phyloP scores from a whole-genome alignment of 306 rosid genomes.

The Cicer chorassanicum region DNA sequence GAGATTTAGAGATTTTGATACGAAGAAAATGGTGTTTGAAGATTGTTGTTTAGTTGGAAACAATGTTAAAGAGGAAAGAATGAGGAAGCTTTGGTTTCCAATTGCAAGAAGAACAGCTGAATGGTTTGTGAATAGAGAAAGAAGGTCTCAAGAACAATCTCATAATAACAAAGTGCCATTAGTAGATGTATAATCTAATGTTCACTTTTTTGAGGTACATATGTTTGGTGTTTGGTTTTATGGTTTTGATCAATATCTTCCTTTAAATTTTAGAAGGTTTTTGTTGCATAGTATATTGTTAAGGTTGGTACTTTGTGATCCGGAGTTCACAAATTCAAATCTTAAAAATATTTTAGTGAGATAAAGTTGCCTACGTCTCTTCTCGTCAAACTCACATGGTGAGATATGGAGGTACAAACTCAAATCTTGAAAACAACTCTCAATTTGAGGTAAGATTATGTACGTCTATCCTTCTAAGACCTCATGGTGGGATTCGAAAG shows the following conservation, averaged over 20 bases:
- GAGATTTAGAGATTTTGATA: conserved; percentile 62
- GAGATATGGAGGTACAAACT: neutral
- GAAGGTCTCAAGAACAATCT: conserved; percentile 56
- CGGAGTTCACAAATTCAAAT: no score
- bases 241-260: conserved; percentile 35
- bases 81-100: conserved; percentile 78
- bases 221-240: conserved; percentile 43
- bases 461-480: neutral
- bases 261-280: conserved; percentile 43
- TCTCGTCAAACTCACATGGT: no score
- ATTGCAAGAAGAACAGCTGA: conserved; percentile 86
- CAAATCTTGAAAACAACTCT: neutral
- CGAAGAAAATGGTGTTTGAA: conserved; percentile 41
- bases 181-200: conserved; percentile 58
- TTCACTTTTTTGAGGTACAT: conserved; percentile 33
- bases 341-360: no score
- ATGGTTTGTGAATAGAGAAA: conserved; percentile 93
- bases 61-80: conserved; percentile 66
- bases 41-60: conserved; percentile 55
- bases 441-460: neutral
- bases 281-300: conserved; percentile 6
- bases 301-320: no score
- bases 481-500: no score
- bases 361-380: no score
- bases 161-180: conserved; percentile 45